A percentile compares a stretch with the other conserved stretches of the same genome.
Evolutionary conservation across 306 rosid species (phyloP).

Genomic region (Acacia confusa): DNA sequence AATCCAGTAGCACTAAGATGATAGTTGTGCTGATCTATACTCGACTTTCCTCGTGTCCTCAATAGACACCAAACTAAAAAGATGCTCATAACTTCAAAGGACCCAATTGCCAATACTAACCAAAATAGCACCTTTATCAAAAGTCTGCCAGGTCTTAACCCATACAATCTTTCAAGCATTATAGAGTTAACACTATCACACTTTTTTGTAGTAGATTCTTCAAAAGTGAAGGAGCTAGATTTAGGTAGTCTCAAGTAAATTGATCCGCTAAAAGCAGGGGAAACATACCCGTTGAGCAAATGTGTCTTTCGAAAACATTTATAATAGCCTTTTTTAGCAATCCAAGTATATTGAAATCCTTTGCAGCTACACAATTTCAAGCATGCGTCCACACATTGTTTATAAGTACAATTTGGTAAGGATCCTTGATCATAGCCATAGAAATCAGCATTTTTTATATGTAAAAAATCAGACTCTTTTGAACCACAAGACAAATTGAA

Average conservation of each 20-base stretch:
- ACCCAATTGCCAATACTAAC: background rate
- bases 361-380: background rate
- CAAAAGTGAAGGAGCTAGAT: background rate
- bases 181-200: background rate
- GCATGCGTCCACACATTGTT: slow-evolving; percentile 34
- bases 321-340: background rate
- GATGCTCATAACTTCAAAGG: background rate
- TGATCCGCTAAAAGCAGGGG: background rate
- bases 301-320: background rate
- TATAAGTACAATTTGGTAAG: background rate
- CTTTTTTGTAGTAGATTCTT: background rate
- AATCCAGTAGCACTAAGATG: no score
- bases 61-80: background rate
- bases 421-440: slow-evolving; percentile 34
- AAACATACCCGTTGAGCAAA: background rate
- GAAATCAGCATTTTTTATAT: slow-evolving; percentile 17
- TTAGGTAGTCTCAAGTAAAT: slow-evolving; percentile 1
- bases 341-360: background rate
- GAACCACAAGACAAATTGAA: slow-evolving; percentile 17
- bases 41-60: background rate
- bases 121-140: background rate
- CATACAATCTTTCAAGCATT: background rate
- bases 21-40: no score
- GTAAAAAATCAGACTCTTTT: slow-evolving; percentile 26
- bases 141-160: background rate